Evolutionary conservation across 1,139 yeast genomes (phyloP), one percentile per base, ranked within the genome.

Genomic region (Kluyveromyces sp.): DNA sequence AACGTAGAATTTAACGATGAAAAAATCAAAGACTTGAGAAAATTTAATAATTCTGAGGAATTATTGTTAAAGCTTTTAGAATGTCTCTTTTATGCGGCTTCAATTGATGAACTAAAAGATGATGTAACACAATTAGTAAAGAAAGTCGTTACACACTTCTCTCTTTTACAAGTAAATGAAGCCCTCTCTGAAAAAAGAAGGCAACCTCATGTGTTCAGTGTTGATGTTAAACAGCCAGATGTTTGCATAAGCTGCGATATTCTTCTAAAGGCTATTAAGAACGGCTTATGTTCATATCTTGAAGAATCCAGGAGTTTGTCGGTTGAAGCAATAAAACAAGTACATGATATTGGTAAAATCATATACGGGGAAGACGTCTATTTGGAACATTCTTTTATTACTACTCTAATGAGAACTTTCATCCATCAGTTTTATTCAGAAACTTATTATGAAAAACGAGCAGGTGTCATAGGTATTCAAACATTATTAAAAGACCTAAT

Each of bases 381-480:
- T 0, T 74, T 84, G 48, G 74, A 77, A 48, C 83, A 87, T 45
- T 89, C 95, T 2, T 74, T 88, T 41, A 77, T 89, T 56, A 77
- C 94, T 50, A 75, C 84, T 4, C 73, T 90, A 72, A 81, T 87
- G 56, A 83, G 88, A 47, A 81, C 83, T 48, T 83, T 92, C 55
- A 81, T 95, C 42, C 98, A 92, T 61, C 78, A 88, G 49, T 92
- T 98, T 65, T 92, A 86, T 62, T 94, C 86, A 52, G 96, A 88
- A 62, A 83, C 79, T 41, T 90, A 86, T 64, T 86, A 84, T 61
- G 75, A 82, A 35, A 92, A 94, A 57, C 74, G 87, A 25, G 97
- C 97, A 7, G 97, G 97, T 31, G 81, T 92, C 37, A 62, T 86
- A 25, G 98, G 98, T 30, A 71, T 94, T 45, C 75, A 79, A 54